These are phyloP conservation scores for Rossbeevera mucosa DNA, from an alignment of 768 basidiomycete species.

Conservation along the genomic window DNA sequence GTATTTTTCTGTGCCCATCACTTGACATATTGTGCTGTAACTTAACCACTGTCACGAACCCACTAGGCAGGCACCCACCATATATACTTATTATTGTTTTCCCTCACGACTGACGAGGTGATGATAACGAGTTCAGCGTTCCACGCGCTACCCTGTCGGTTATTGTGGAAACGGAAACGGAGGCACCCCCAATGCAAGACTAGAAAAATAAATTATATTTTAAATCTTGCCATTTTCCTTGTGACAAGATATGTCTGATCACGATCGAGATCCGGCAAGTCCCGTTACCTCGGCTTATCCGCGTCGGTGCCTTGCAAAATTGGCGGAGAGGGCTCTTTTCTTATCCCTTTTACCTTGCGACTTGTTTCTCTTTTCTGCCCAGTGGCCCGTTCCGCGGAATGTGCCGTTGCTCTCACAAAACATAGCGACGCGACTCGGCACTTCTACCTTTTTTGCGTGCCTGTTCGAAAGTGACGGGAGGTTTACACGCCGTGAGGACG, in stretches of 20 bases:
- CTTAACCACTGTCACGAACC: conserved; percentile 4
- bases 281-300: conserved; percentile 13
- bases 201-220: conserved; percentile 4
- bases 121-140: conserved; percentile 6
- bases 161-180: conserved; percentile 6
- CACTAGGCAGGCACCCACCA: conserved; percentile 3
- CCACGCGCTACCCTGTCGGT: conserved; percentile 11
- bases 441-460: conserved; percentile 2
- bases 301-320: conserved; percentile 22
- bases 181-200: neutral
- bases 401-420: conserved; percentile 6
- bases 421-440: conserved; percentile 6
- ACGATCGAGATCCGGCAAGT: conserved; percentile 22
- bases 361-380: neutral
- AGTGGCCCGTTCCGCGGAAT: neutral
- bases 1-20: conserved; percentile 16
- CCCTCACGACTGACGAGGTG: conserved; percentile 5
- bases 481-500: conserved; percentile 7
- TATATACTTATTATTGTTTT: conserved; percentile 12
- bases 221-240: neutral
- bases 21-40: conserved; percentile 14
- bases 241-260: conserved; percentile 12
- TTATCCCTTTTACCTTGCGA: neutral
- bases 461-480: conserved; percentile 9
- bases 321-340: neutral